Base-by-base conservation (phyloP, 805 yeast genomes). In the Kurtzmaniella fragi region DNA sequence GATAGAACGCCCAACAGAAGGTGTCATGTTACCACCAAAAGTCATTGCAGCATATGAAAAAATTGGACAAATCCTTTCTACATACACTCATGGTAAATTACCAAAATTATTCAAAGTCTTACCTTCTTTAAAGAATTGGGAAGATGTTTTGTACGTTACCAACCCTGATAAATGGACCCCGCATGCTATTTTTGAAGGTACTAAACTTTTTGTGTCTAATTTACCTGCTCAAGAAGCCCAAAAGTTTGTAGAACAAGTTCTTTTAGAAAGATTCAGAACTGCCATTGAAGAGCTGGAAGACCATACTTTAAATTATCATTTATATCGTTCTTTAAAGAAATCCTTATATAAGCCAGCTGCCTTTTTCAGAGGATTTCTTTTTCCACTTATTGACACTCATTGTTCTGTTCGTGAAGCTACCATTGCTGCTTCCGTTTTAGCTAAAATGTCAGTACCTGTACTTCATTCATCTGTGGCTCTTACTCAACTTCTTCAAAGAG, bases 281-380 rank as follows among this genome's bases (percentile, higher is more conserved):
- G 76, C 80, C 37, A 82, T 84, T 39, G 90, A 83, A 54, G 82
- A 80, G 20, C 76, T 77, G 42, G 90, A 82, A 49, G 82, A 78
- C 43, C 91, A 84, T 53, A 78, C 77, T 28, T 73, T 93, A 47
- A 91, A 95, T 64, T 91, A 93, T 57, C 99, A 93, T 58, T 71
- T 93, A 31, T 93, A 93, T 62, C 78, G 96, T 54, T 81, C 99
- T 0, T 66, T 93, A 50, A 91, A 90, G 62, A 93, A 93, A 66
- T 78, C 97, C 0, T 73, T 95, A 39, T 93, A 93, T 71, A 93
- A 93, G 61, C 99, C 99, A 25, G 89, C 93, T 40, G 99, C 99
- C 9, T 93, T 91, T 56, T 93, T 91, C 75, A 91, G 89, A 62
- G 99, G 99, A 1, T 89, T 93, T 55, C 68, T 93, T 43, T 86